A percentile compares a stretch with the other conserved stretches of the same genome.
phyloP scores from a whole-genome alignment of 352 stramenopile species.

The Pilasporangium apinafurcum region DNA sequence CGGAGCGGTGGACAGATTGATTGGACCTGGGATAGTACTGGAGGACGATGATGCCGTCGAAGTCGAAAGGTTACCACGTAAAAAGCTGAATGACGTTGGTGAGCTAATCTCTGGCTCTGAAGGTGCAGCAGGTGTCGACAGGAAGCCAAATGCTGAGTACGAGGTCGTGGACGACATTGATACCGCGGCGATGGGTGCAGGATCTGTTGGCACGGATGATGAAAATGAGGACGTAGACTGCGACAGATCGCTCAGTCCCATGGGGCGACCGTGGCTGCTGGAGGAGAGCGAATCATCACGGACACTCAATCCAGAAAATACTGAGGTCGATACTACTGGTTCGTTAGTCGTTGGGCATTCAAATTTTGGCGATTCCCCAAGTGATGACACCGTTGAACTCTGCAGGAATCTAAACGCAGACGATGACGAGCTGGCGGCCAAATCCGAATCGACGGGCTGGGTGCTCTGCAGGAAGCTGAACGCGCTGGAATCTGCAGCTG shows the following conservation, averaged over 20 bases:
- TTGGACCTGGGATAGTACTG: background rate
- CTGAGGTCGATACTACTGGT: slow-evolving; percentile 20
- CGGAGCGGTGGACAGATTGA: background rate
- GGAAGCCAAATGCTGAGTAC: slow-evolving; percentile 46
- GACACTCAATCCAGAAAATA: slow-evolving; percentile 54
- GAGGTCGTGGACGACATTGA: slow-evolving; percentile 10
- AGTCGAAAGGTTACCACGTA: slow-evolving; percentile 24
- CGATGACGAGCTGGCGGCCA: too few relatives aligned
- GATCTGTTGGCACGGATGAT: slow-evolving; percentile 7
- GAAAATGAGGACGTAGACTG: slow-evolving; percentile 19
- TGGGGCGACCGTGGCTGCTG: slow-evolving; percentile 29
- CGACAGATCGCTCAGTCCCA: slow-evolving; percentile 40
- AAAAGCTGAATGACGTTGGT: slow-evolving; percentile 55
- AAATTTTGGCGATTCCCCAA: background rate
- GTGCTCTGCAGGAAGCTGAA: slow-evolving; percentile 36
- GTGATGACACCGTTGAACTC: slow-evolving; percentile 5
- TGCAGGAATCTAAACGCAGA: slow-evolving; percentile 34
- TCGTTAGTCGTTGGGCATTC: slow-evolving; percentile 2
- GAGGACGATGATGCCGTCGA: slow-evolving; percentile 20
- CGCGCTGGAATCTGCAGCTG: slow-evolving; percentile 14
- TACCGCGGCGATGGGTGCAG: background rate
- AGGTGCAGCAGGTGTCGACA: slow-evolving; percentile 20
- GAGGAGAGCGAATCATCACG: slow-evolving; percentile 21
- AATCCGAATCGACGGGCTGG: too few relatives aligned
- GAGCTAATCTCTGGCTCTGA: slow-evolving; percentile 23